Percentiles rank a stretch among this genome's conserved stretches.
These are phyloP conservation scores for Trametes cubensis DNA, from an alignment of 768 basidiomycete species.

Conservation along the genomic window DNA sequence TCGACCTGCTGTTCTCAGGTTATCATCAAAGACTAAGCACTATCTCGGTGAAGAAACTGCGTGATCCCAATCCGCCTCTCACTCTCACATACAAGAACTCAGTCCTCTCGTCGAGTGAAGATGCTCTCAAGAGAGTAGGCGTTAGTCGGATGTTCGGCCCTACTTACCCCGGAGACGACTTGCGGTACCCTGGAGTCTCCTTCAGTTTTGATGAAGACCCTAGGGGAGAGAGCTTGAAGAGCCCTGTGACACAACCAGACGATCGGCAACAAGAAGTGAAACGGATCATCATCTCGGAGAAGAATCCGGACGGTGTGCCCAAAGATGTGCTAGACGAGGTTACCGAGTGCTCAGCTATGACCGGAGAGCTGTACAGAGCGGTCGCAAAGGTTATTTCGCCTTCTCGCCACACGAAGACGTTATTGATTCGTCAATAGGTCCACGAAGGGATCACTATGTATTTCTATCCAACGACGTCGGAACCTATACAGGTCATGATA, in stretches of 20 bases:
- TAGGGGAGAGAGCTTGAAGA: constrained; percentile 53
- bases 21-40: constrained; percentile 79
- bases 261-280: constrained; percentile 78
- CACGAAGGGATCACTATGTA: constrained; percentile 72
- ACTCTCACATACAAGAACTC: constrained; percentile 68
- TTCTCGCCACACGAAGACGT: not conserved
- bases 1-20: constrained; percentile 85
- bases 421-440: constrained; percentile 46
- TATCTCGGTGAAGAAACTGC: constrained; percentile 70
- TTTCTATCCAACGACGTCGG: constrained; percentile 59
- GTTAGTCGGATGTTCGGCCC: constrained; percentile 81
- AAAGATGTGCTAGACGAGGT: constrained; percentile 78
- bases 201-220: constrained; percentile 83
- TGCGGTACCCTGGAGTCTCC: constrained; percentile 82
- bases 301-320: constrained; percentile 54
- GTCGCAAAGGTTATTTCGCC: constrained; percentile 58
- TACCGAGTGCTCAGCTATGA: constrained; percentile 64
- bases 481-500: constrained; percentile 60
- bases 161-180: constrained; percentile 76
- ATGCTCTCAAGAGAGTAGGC: constrained; percentile 61
- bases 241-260: constrained; percentile 44
- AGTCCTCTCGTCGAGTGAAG: constrained; percentile 61
- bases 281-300: constrained; percentile 73
- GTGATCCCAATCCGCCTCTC: constrained; percentile 67
- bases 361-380: constrained; percentile 68